Evolutionary conservation across 2,329 filamentous ascomycete species (phyloP).

Genomic region (Corniculantispora saksenae): DNA sequence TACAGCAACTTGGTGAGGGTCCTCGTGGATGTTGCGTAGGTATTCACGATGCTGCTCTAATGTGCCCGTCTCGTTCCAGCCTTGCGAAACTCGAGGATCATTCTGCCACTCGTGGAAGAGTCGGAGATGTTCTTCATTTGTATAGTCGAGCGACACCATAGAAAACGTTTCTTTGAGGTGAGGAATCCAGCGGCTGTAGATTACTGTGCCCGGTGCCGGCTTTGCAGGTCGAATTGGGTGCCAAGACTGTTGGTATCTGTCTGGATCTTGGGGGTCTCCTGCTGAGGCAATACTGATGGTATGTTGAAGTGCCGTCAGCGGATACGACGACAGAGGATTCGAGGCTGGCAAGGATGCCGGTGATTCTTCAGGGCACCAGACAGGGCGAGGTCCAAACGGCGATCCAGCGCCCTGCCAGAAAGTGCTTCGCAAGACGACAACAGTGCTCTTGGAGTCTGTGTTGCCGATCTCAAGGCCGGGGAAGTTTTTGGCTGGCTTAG

Average conservation of each 20-base stretch:
- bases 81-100: constrained; percentile 75
- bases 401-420: constrained; percentile 74
- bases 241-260: constrained; percentile 54
- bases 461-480: constrained; percentile 25
- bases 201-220: constrained; percentile 66
- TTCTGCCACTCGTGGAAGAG: constrained; percentile 83
- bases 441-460: constrained; percentile 34
- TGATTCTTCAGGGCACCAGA: constrained; percentile 56
- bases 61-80: constrained; percentile 79
- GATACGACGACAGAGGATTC: constrained; percentile 46
- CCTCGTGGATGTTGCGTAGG: constrained; percentile 65
- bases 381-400: constrained; percentile 63
- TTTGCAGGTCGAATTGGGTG: constrained; percentile 74
- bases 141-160: constrained; percentile 72
- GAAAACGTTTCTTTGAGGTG: constrained; percentile 76
- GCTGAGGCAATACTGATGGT: constrained; percentile 41
- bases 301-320: constrained; percentile 51
- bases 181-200: constrained; percentile 79
- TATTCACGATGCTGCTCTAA: constrained; percentile 74
- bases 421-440: constrained; percentile 51
- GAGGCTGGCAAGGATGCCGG: constrained; percentile 36
- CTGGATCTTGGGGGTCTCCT: constrained; percentile 43
- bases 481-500: constrained; percentile 34
- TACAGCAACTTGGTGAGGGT: constrained; percentile 70
- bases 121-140: constrained; percentile 62